These are phyloP conservation scores for Chrysanthemum seticuspe DNA, from an alignment of 129 eudicot species.

Conservation along the genomic window DNA sequence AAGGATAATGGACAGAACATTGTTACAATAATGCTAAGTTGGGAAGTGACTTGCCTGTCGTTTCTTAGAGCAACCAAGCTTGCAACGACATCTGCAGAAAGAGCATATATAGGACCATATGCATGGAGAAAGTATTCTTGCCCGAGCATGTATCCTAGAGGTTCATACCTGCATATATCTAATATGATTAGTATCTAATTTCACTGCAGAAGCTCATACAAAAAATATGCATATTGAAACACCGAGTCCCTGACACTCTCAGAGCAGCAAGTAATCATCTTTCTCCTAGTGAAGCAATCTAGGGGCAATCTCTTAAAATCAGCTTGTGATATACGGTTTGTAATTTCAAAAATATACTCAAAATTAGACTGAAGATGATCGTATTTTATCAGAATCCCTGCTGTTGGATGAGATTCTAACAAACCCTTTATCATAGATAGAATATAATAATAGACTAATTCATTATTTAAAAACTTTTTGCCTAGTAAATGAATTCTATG, in stretches of 20 bases:
- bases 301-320: too few relatives aligned
- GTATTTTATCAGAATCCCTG: too few relatives aligned
- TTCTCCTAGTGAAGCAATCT: too few relatives aligned
- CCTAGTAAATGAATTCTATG: too few relatives aligned
- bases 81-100: constrained; percentile 67
- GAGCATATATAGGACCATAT: constrained; percentile 64
- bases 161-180: constrained; percentile 49
- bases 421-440: too few relatives aligned
- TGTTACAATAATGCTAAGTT: not conserved
- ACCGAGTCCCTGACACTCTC: too few relatives aligned
- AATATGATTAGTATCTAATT: constrained; percentile 10
- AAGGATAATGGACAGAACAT: not conserved
- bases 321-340: too few relatives aligned
- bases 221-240: not conserved
- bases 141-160: constrained; percentile 49
- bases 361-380: too few relatives aligned
- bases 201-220: not conserved
- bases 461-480: not conserved
- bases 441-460: not conserved
- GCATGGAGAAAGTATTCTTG: constrained; percentile 61
- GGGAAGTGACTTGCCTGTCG: constrained; percentile 44
- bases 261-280: too few relatives aligned
- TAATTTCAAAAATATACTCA: too few relatives aligned
- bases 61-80: constrained; percentile 53
- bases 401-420: too few relatives aligned